Evolutionary conservation across 106 monocot genomes (phyloP).

Genomic region (Allium fistulosum): DNA sequence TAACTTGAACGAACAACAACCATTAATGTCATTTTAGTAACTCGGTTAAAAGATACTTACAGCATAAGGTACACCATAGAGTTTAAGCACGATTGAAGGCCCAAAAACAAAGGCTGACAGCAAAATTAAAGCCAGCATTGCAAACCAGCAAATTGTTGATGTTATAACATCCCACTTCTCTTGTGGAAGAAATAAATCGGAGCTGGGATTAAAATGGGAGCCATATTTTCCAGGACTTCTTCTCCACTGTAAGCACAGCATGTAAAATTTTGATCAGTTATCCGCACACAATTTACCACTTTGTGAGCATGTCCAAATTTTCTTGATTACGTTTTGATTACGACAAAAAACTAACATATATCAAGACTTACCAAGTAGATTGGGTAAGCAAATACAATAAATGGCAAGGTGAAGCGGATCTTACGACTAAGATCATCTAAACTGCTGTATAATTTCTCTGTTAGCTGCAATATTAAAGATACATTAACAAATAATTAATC

Average conservation of each 20-base stretch:
- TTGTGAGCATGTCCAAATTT: too few relatives aligned
- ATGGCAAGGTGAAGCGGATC: constrained; percentile 50
- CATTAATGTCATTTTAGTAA: neutral
- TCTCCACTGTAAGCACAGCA: constrained; percentile 20
- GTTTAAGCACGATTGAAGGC: constrained; percentile 21
- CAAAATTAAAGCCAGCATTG: constrained; percentile 33
- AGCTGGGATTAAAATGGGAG: constrained; percentile 61
- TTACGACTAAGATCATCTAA: constrained; percentile 25
- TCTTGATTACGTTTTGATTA: neutral
- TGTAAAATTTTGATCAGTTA: too few relatives aligned
- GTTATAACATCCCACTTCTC: constrained; percentile 63
- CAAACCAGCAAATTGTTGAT: constrained; percentile 59
- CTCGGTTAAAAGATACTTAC: constrained; percentile 3
- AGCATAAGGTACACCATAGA: constrained; percentile 27
- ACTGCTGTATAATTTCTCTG: constrained; percentile 44
- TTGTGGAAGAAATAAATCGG: constrained; percentile 51
- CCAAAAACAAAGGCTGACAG: constrained; percentile 10
- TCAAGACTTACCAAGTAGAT: constrained; percentile 49
- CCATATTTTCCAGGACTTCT: constrained; percentile 78
- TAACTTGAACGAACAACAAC: too few relatives aligned
- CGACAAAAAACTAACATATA: neutral
- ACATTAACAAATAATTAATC: neutral
- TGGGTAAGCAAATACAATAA: constrained; percentile 65
- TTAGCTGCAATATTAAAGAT: constrained; percentile 22
- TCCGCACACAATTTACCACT: too few relatives aligned